Conservation (phyloP, 495 filamentous ascomycete genomes). For the Parachaetomium inaequale region DNA sequence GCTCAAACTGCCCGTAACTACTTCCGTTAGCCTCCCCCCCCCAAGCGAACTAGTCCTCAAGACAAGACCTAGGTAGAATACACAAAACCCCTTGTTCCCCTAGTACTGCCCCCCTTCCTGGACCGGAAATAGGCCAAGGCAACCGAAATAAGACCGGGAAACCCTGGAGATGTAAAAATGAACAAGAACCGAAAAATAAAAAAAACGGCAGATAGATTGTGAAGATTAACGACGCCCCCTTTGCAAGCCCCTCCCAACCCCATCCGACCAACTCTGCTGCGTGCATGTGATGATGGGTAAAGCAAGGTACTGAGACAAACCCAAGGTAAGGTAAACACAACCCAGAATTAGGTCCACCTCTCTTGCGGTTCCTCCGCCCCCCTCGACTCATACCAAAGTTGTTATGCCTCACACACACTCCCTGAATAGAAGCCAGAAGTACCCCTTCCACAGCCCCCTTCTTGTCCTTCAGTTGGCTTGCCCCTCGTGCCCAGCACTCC, state of each 20-base stretch:
- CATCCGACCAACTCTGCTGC: background rate
- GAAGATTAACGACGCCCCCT: background rate
- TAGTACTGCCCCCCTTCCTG: background rate
- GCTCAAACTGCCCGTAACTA: background rate
- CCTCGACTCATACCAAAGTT: background rate
- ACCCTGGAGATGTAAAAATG: background rate
- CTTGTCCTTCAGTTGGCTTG: background rate
- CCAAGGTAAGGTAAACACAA: background rate
- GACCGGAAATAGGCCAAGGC: background rate
- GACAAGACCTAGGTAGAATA: background rate
- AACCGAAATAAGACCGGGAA: background rate
- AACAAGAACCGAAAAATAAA: background rate
- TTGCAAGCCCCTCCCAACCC: too few relatives aligned
- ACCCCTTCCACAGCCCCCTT: background rate
- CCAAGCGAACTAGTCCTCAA: background rate
- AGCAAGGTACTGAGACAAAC: background rate
- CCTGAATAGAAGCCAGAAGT: background rate
- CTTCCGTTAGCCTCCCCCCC: background rate
- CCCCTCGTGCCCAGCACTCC: background rate
- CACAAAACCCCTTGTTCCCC: background rate
- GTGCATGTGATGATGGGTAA: background rate
- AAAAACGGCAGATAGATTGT: background rate
- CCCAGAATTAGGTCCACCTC: conserved; percentile 1
- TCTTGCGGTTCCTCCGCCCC: background rate
- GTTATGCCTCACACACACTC: too few relatives aligned